Conservation (phyloP, 2,329 filamentous ascomycete species). For the Trichoderma gracile region DNA sequence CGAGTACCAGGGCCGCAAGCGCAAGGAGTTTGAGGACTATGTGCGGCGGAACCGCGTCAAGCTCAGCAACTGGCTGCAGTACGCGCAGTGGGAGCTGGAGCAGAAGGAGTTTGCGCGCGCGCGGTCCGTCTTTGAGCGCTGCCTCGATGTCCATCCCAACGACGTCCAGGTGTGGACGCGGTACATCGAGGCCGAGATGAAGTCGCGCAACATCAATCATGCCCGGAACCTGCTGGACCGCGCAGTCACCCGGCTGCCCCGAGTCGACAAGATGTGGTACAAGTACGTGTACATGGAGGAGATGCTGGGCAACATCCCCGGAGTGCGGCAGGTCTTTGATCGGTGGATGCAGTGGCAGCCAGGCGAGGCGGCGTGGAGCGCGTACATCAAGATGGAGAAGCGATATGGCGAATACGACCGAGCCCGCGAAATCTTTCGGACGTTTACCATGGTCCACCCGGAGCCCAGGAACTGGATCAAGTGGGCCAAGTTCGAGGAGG, state of each 20-base stretch:
- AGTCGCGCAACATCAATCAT: conserved; percentile 89
- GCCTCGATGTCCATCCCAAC: conserved; percentile 87
- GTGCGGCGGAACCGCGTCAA: conserved; percentile 91
- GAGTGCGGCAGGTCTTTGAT: conserved; percentile 91
- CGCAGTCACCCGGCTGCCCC: conserved; percentile 86
- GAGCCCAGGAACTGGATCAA: conserved; percentile 98
- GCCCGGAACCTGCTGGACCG: conserved; percentile 91
- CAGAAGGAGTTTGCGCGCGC: conserved; percentile 96
- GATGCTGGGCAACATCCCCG: conserved; percentile 90
- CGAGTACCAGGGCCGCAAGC: conserved; percentile 93
- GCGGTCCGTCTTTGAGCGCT: conserved; percentile 89
- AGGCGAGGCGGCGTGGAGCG: conserved; percentile 90
- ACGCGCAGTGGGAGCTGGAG: conserved; percentile 95
- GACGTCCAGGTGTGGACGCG: conserved; percentile 86
- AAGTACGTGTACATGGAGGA: conserved; percentile 99
- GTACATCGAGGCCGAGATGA: conserved; percentile 97
- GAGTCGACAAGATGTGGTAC: conserved; percentile 97
- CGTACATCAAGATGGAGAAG: conserved; percentile 97
- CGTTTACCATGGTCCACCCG: conserved; percentile 89
- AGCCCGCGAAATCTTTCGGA: conserved; percentile 84
- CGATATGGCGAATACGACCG: conserved; percentile 88
- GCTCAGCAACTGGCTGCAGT: conserved; percentile 99
- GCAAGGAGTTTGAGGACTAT: conserved; percentile 98
- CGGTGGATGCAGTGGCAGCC: conserved; percentile 99
- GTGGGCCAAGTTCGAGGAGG: conserved; percentile 96